Evolutionary conservation across 768 basidiomycete species (phyloP), one percentile per base, ranked within the genome.

Genomic region (Lanmaoa rubissima): DNA sequence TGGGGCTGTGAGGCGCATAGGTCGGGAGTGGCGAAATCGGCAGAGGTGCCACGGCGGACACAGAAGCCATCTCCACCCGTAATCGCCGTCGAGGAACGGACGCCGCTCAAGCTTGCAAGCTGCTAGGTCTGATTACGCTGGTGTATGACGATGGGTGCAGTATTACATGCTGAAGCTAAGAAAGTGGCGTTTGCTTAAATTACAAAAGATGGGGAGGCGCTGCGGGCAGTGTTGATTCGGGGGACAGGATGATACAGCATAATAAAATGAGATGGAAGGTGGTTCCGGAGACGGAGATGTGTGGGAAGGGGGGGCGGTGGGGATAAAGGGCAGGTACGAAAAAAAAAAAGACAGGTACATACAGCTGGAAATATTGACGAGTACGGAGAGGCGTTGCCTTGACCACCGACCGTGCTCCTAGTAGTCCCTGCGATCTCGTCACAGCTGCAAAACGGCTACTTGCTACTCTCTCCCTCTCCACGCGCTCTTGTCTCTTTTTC

Each of bases 321-420:
- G 31, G 59, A 61, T 57, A 61, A 63, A 62, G 63, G 62, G 59
- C 50, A 55, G 61, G 61, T 58, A 56, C 50, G 17, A 36, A 42
- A n/a, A 24, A 53, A 53, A 46, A 54, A 41, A 34, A 34, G 47
- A 48, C 10, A 48, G 46, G 44, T 45, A 45, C 44, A 45, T 45
- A 48, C 9, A 28, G 5, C 28, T 31, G 28, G 28, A 31, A 31
- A 54, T 59, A 65, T 61, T 51, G 50, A 75, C 66, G 70, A 41
- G 40, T 32, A 40, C 31, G 52, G 39, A 12, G 67, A 58, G 46
- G 58, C 61, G 79, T 80, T 80, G 79, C 78, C 79, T 79, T 81
- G 79, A 79, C 79, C 78, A 80, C 79, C 68, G 75, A 75, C 74
- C 67, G 67, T 71, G 57, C 67, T 60, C 61, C 21, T 24, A 24